Base-by-base conservation (phyloP, 345 rosid species). In the Salix viminalis region DNA sequence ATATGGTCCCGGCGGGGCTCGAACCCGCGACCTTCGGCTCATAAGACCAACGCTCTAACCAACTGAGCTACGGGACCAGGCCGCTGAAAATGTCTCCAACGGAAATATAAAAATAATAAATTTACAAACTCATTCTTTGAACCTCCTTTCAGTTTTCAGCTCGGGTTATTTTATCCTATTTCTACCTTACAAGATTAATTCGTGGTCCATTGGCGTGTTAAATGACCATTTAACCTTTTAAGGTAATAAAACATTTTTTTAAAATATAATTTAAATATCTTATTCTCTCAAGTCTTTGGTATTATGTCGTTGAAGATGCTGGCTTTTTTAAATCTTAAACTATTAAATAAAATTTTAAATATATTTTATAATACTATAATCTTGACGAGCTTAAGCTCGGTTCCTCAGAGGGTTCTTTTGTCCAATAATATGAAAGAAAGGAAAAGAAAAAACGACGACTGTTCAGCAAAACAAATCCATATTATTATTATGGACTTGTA, bases 41-140 rank as follows among this genome's bases (percentile, higher is more conserved):
- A 81, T 81, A 81, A 81, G 81, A 81, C 94, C 97, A 93, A 93
- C 94, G 97, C 97, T 92, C 97, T 91, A 91, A 90, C 97, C 98
- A 91, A 91, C 98, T 92, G 97, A 94, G 97, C 98, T 92, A 92
- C 97, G 93, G 94, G 97, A 94, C 91, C 94, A 2, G 8, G 2
- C 0, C 18, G 2, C 4, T 0, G 1, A 0, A 2, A 1, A 0
- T 9, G 9, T 2, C 2, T 18, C 8, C 7, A 6, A 19, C 1
- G 2, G 13, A 42, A 42, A 11, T 42, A 42, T 42, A 10, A 2
- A 41, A 11, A 41, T 10, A 2, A 2, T 2, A 2, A 9, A 32
- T 32, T 3, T 0, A 12, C 12, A 8, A n/a, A n/a, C 5, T 8
- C 0, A 7, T 3, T n/a, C 1, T 54, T 54, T 0, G 7, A 9